Evolutionary conservation across 768 basidiomycete species (phyloP).

Genomic region (Coprinellus aureogranulatus): DNA sequence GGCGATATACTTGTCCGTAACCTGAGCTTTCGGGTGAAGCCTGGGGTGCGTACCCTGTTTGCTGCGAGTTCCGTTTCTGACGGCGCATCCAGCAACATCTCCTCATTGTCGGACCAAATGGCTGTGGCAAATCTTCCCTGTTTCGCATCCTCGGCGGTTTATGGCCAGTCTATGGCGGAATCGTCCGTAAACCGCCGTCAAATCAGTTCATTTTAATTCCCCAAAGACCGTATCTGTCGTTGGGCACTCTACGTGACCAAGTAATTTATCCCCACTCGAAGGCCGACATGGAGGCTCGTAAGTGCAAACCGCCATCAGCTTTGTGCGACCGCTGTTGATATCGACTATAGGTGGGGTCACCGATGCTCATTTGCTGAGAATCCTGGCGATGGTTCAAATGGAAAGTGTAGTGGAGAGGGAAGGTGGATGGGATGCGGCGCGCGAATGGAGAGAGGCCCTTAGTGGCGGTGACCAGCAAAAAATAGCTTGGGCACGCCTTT

Average conservation of each 20-base stretch:
- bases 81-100: conserved; percentile 71
- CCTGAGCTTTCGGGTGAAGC: conserved; percentile 86
- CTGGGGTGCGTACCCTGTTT: conserved; percentile 54
- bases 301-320: conserved; percentile 33
- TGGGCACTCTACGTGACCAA: conserved; percentile 93
- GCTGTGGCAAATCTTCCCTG: conserved; percentile 85
- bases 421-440: conserved; percentile 90
- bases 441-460: conserved; percentile 91
- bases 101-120: conserved; percentile 93
- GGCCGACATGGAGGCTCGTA: conserved; percentile 74
- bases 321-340: conserved; percentile 5
- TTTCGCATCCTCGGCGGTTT: conserved; percentile 96
- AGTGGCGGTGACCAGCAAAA: conserved; percentile 97
- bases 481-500: conserved; percentile 94
- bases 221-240: conserved; percentile 91
- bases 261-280: conserved; percentile 92
- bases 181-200: conserved; percentile 85
- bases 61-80: background rate
- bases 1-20: conserved; percentile 86
- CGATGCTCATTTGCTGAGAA: conserved; percentile 68
- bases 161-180: conserved; percentile 85
- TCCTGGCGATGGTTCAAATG: conserved; percentile 82
- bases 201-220: conserved; percentile 92
- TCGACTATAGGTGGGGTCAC: conserved; percentile 55
- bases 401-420: conserved; percentile 84